phyloP scores from a whole-genome alignment of 306 rosid genomes.

The Prunus campanulata region DNA sequence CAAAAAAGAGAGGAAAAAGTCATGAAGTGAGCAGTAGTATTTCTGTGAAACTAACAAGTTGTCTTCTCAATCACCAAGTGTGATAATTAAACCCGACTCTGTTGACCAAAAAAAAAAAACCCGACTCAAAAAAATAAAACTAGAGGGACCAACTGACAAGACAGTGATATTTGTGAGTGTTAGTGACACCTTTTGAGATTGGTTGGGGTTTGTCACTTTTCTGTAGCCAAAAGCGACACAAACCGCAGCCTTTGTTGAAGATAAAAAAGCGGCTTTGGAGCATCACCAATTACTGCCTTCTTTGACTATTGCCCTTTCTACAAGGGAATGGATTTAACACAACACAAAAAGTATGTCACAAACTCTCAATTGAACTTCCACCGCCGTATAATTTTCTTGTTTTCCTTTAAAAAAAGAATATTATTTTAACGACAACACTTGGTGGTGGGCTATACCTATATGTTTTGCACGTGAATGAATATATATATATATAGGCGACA shows the following conservation, averaged over 20 bases:
- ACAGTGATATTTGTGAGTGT: not conserved
- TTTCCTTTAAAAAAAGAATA: not conserved
- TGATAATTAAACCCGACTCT: not conserved
- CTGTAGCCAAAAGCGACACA: not conserved
- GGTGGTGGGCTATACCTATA: not conserved
- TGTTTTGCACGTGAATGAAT: not conserved
- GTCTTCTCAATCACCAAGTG: not conserved
- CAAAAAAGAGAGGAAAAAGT: too few species aligned
- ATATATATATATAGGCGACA: not conserved
- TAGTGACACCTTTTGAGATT: not conserved
- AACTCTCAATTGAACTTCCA: not conserved
- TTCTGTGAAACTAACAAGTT: not conserved
- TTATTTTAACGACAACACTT: not conserved
- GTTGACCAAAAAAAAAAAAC: not conserved
- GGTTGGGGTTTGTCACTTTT: not conserved
- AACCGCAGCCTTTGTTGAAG: conserved; percentile 1
- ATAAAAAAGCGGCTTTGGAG: not conserved
- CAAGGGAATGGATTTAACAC: not conserved
- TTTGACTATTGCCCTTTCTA: not conserved
- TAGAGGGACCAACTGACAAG: not conserved
- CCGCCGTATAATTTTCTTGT: not conserved
- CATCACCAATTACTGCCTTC: not conserved
- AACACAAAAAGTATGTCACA: not conserved
- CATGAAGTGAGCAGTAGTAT: too few species aligned
- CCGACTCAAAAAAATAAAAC: not conserved